Evolutionary conservation across 495 filamentous ascomycete species (phyloP).

Genomic region (Alectoria sarmentosa): DNA sequence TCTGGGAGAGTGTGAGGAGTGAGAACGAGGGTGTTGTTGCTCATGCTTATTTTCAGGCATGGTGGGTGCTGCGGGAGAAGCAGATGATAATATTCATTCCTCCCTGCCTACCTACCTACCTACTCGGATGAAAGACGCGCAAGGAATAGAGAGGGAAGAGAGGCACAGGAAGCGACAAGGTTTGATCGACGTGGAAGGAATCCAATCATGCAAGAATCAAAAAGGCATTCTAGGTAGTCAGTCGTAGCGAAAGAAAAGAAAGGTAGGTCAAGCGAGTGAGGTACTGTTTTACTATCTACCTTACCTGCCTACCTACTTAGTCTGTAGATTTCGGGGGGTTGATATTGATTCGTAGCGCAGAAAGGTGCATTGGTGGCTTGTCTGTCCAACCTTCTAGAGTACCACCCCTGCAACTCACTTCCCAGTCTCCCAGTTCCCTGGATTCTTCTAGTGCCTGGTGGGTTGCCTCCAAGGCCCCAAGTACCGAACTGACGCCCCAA

Average conservation of each 20-base stretch:
- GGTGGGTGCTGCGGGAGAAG: background rate
- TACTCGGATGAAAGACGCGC: background rate
- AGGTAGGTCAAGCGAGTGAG: background rate
- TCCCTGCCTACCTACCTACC: too few relatives aligned
- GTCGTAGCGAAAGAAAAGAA: background rate
- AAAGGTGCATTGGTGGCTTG: background rate
- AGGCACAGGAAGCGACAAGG: background rate
- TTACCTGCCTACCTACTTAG: too few relatives aligned
- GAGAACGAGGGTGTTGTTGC: background rate
- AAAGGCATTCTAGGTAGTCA: background rate
- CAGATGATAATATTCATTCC: too few relatives aligned
- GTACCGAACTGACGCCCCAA: background rate
- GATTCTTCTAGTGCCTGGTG: background rate
- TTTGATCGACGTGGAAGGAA: slow-evolving; percentile 4
- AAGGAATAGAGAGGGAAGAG: background rate
- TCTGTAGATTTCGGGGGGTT: background rate
- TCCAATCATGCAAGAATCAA: background rate
- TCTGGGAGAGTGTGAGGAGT: background rate
- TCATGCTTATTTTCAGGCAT: background rate
- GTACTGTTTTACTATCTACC: too few relatives aligned
- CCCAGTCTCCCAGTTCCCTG: slow-evolving; percentile 6
- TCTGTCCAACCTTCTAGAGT: background rate
- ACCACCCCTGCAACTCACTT: background rate
- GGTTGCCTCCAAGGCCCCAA: background rate
- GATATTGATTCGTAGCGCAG: background rate